A percentile compares a stretch with the other conserved stretches of the same genome.
Evolutionary conservation across 345 rosid species (phyloP).

Genomic region (Draba incana): DNA sequence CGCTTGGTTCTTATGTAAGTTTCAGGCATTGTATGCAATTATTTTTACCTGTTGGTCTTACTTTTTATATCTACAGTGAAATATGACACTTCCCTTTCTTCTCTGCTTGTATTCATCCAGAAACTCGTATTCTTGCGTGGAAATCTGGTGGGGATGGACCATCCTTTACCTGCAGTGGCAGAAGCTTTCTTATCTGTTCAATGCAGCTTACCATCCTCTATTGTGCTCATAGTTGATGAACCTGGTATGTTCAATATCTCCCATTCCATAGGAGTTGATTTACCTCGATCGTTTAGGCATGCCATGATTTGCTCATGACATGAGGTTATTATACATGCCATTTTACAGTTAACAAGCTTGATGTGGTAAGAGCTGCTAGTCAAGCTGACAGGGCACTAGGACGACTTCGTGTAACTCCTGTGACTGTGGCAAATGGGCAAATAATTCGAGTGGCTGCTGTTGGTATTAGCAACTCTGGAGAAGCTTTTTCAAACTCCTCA

Average conservation of each 20-base stretch:
- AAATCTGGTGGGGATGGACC: constrained; percentile 76
- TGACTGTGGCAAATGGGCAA: constrained; percentile 89
- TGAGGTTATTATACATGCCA: constrained; percentile 39
- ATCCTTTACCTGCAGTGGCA: constrained; percentile 74
- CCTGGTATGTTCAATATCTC: constrained; percentile 61
- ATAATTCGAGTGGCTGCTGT: constrained; percentile 80
- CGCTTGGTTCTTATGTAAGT: constrained; percentile 73
- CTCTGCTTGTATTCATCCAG: constrained; percentile 52
- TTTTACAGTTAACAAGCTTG: constrained; percentile 67
- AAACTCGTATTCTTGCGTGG: constrained; percentile 75
- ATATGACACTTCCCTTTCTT: constrained; percentile 34
- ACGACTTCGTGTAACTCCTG: constrained; percentile 57
- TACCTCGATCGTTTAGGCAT: background rate
- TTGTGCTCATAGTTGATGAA: constrained; percentile 81
- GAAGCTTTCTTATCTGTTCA: constrained; percentile 59
- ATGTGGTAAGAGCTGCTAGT: constrained; percentile 57
- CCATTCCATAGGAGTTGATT: constrained; percentile 9
- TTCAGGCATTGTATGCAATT: constrained; percentile 20
- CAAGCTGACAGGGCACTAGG: constrained; percentile 64
- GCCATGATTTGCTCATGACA: constrained; percentile 24
- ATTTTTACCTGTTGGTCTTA: constrained; percentile 14
- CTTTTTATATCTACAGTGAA: constrained; percentile 11
- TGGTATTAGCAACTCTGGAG: constrained; percentile 64
- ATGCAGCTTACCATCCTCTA: constrained; percentile 75
- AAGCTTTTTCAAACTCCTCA: constrained; percentile 91